These are phyloP conservation scores for Luffa acutangula DNA, from an alignment of 306 rosid species.

Conservation along the genomic window DNA sequence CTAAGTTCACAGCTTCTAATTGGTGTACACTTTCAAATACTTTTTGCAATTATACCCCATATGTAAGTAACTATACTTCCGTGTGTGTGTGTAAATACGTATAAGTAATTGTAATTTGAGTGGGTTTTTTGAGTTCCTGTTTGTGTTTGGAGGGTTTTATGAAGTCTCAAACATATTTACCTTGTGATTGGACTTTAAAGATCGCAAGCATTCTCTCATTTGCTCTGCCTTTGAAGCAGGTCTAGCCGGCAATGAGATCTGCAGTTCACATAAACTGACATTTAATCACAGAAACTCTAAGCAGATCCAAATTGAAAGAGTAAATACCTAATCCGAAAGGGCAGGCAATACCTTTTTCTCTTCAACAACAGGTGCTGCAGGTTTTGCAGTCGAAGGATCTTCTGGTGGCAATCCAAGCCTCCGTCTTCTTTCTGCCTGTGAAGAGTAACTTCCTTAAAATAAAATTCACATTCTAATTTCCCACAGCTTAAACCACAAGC, in stretches of 20 bases:
- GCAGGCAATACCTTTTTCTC: constrained; percentile 67
- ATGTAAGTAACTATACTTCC: background rate
- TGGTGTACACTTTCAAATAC: background rate
- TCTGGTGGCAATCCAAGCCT: constrained; percentile 80
- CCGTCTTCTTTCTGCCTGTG: constrained; percentile 87
- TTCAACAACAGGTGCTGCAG: constrained; percentile 62
- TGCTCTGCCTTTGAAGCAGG: constrained; percentile 87
- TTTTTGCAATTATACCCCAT: background rate
- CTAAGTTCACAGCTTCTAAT: background rate
- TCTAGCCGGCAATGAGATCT: constrained; percentile 66
- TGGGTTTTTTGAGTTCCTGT: background rate
- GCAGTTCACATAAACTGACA: constrained; percentile 13
- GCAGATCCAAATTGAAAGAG: background rate
- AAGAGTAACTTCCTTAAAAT: constrained; percentile 1
- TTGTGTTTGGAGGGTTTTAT: background rate
- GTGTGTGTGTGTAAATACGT: background rate
- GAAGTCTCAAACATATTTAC: constrained; percentile 29
- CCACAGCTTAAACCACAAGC: background rate
- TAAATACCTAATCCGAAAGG: background rate
- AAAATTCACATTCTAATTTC: background rate
- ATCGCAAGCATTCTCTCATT: constrained; percentile 89
- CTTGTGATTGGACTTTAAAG: constrained; percentile 90
- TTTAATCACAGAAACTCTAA: background rate
- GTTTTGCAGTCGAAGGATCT: constrained; percentile 60
- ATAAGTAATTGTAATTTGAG: background rate